Percentiles rank a stretch among this genome's conserved stretches.
These are phyloP conservation scores for Centella asiatica DNA, from an alignment of 129 eudicot genomes.

Conservation along the genomic window DNA sequence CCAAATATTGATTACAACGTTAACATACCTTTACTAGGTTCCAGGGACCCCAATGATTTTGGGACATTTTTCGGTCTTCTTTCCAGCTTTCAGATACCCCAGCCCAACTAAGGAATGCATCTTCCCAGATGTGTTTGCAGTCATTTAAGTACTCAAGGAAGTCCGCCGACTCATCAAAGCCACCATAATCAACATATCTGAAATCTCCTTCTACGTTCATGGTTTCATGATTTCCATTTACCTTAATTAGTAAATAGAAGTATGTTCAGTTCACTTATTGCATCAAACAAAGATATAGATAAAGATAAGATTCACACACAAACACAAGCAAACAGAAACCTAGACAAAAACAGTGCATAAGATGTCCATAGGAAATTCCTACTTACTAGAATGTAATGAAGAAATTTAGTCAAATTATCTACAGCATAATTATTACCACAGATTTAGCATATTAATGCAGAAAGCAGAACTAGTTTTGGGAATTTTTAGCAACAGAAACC, in stretches of 20 bases:
- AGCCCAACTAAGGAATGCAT: constrained; percentile 79
- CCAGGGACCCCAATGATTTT: constrained; percentile 73
- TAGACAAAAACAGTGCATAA: too few relatives aligned
- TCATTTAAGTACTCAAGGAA: constrained; percentile 73
- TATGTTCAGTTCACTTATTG: background rate
- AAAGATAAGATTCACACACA: background rate
- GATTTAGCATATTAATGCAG: background rate
- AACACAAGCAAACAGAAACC: background rate
- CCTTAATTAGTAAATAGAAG: constrained; percentile 45
- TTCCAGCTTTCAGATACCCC: constrained; percentile 55
- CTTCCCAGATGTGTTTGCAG: constrained; percentile 73
- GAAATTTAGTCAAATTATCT: background rate
- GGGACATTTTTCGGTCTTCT: constrained; percentile 46
- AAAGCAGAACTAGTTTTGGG: background rate
- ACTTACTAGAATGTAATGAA: too few relatives aligned
- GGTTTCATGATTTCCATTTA: constrained; percentile 94
- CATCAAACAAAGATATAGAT: too few relatives aligned
- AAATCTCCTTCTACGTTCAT: constrained; percentile 96
- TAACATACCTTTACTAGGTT: constrained; percentile 70
- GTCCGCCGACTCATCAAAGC: constrained; percentile 79
- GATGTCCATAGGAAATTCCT: too few relatives aligned
- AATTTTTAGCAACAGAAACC: constrained; percentile 32
- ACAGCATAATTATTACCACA: background rate
- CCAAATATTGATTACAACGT: constrained; percentile 6
- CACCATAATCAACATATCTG: constrained; percentile 85